Base-by-base conservation (phyloP, 805 yeast species). In the Lipomyces japonicus region DNA sequence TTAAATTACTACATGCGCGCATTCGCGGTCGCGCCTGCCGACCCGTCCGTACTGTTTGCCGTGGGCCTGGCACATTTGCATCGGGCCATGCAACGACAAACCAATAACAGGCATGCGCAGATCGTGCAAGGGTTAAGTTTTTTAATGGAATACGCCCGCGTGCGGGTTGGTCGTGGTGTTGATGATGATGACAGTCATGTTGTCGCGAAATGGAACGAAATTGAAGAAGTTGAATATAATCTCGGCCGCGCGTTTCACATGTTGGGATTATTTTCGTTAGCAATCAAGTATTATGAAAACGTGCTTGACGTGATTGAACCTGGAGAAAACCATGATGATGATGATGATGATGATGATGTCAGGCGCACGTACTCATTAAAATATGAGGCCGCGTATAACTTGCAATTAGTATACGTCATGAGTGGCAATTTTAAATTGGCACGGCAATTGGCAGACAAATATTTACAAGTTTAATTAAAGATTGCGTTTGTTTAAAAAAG, bases 51-150 rank as follows among this genome's bases (percentile, higher is more conserved):
- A 1, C 76, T 87, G 53, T 72, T 93, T 24, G 68, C 84, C 32
- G 71, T 86, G 39, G 97, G 93, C 0, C 66, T 93, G 36, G 81
- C 90, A 0, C 90, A 89, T 67, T 71, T 90, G 22, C 96, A 91
- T 61, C 75, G 97, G 38, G 85, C 97, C 0, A 83, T 90, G 81
- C 97, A 93, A 67, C 75, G 98, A 55, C 80, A 86, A 51, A 83
- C 95, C 3, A 75, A 82, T 4, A 86, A 88, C 65, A 78, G 97
- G 48, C 96, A 91, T 62, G 74, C 85, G 50, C 97, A 90, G 63
- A 73, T 93, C 21, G 70, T 93, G 1, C 97, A 93, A 63, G 97
- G 96, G 0, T 69, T 93, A 41, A 80, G 90, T 48, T 89, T 78
- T 61, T 64, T 93, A 53, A 67, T 78, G 63, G 93, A 87, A 58